phyloP scores from a whole-genome alignment of 257 asterid species.

The Solanum ahanhuiri region DNA sequence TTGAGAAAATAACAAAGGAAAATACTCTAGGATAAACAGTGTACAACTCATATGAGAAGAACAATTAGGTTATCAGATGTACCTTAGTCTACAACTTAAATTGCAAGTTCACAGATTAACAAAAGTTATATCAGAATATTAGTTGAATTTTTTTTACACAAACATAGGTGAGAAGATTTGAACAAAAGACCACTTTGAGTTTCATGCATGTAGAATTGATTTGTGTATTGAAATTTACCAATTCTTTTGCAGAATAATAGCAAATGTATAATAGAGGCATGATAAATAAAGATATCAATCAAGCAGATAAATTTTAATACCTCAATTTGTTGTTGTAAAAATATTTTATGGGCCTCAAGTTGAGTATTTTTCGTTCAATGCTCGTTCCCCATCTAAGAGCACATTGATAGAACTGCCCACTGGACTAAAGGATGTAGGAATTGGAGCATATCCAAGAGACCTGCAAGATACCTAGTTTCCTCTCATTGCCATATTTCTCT shows the following conservation, averaged over 20 bases:
- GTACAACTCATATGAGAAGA: background rate
- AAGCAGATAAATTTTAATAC: constrained; percentile 19
- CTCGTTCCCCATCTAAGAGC: constrained; percentile 15
- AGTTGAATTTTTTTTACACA: no score
- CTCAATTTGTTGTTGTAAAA: constrained; percentile 45
- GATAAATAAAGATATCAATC: background rate
- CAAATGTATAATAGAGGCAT: background rate
- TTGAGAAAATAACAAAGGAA: background rate
- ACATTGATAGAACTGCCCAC: constrained; percentile 7
- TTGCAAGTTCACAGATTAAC: background rate
- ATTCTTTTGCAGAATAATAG: background rate
- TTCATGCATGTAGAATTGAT: background rate
- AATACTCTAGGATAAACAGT: no score
- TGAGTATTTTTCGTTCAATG: constrained; percentile 13
- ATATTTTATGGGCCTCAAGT: background rate
- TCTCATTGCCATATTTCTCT: background rate
- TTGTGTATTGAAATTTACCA: background rate
- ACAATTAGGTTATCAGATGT: background rate
- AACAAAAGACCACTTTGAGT: background rate
- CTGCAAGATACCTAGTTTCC: constrained; percentile 11
- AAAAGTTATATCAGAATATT: no score
- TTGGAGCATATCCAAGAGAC: constrained; percentile 24
- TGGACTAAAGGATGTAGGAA: constrained; percentile 25
- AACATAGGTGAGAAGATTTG: no score
- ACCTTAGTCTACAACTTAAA: background rate